Base-by-base conservation (phyloP, 2,329 filamentous ascomycete genomes). In the Venturia carpophila region DNA sequence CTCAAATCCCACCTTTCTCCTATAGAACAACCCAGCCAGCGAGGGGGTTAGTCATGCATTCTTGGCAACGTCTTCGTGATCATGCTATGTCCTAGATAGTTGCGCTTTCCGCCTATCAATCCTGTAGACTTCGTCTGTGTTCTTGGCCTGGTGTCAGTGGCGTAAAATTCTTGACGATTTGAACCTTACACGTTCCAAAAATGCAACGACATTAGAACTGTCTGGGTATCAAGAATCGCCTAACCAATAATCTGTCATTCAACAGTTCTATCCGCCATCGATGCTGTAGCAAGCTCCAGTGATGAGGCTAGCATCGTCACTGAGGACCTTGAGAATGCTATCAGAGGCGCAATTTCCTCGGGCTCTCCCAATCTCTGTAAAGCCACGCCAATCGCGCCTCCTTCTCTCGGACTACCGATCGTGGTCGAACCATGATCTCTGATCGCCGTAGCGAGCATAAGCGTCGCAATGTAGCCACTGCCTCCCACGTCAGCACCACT, bases 301-400 rank as follows among this genome's bases (percentile, higher is more conserved):
- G 37, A 69, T 69, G 49, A 67, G 69, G 30, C 64, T 64, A 10
- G 68, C 62, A 42, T 69, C 68, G 43, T 67, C 64, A 30, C 65
- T 66, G 7, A 69, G 58, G 47, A 69, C n/a, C n/a, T n/a, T n/a
- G n/a, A 58, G 58, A 67, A 69, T 13, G 67, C 62, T 66, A 69
- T 66, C 15, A 69, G 49, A 37, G 64, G 60, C 21, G 64, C 68
- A 45, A 69, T 64, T 56, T 69, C 68, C 58, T 66, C 61, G 10
- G 67, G 67, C 49, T 64, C 65, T 13, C 67, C 69, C 62, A 65
- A 63, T 45, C 69, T 34, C n/a, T 39, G 30, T 24, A 66, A 45
- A 24, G 65, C 64, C 5, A 61, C 30, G 5, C 45, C n/a, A 5
- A 19, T 19, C 11, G 21, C 34, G n/a, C 24, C 24, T 60, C 47